Evolutionary conservation across 768 basidiomycete genomes (phyloP), one percentile per base, ranked within the genome.

Genomic region (Porphyrellus cyaneotinctus): DNA sequence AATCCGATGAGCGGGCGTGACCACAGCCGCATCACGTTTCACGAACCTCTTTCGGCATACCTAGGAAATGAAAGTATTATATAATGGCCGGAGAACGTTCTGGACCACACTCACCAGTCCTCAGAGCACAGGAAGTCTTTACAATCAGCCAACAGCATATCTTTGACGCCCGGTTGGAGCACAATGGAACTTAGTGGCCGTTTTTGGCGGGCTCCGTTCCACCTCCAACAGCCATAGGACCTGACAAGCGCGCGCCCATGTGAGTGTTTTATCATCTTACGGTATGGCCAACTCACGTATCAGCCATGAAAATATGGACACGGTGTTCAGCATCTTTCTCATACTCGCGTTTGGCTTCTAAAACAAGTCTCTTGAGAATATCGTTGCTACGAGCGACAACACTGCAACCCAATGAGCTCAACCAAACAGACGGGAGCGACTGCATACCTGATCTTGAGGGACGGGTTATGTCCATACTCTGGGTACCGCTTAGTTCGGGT

Each of bases 151-250:
- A 92, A 73, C 52, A 92, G 82, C 89, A 93, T 93, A 65, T 93
- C 91, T 63, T 91, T 91, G 10, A 92, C 88, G 38, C 88, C 89
- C 5, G 90, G 88, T 60, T 92, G 89, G 12, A 93, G 78, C 14
- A 93, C 90, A 55, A 94, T 92, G n/a, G 90, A 92, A 62, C 86
- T 88, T 85, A 94, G 87, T 0, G 91, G 91, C 30, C 91, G 80
- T 70, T 94, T 94, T 62, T 91, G 88, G 44, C 89, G 79, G 6
- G 90, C 87, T 38, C 89, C 91, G 60, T 90, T 92, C 86, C 88
- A 91, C 51, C 88, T 77, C 91, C 91, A 94, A 62, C 84, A 83
- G 2, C 78, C 79, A 61, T 87, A 87, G 10, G 84, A 80, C 43
- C 86, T 87, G 58, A 31, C 47, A 39, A 47, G 31, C 41, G 47